These are phyloP conservation scores for Vigna radiata DNA, from an alignment of 306 rosid species.

Conservation along the genomic window DNA sequence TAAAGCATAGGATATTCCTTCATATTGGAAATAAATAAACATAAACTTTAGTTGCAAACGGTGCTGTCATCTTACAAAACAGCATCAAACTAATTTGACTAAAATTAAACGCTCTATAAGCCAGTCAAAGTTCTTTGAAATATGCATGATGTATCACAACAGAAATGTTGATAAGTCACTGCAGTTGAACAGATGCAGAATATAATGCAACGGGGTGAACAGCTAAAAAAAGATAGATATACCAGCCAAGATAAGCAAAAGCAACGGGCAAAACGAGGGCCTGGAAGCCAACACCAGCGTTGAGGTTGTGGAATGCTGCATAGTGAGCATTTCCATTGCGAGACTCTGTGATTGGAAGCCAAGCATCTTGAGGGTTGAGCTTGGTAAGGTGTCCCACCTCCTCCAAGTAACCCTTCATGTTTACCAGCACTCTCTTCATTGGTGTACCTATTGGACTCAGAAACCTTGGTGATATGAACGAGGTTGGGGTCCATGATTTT, in stretches of 20 bases:
- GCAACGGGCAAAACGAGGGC: conserved; percentile 95
- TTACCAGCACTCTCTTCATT: conserved; percentile 89
- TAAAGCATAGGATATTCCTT: conserved; percentile 21
- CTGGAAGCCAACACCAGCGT: conserved; percentile 97
- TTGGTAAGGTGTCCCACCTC: conserved; percentile 96
- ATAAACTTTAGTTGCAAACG: background rate
- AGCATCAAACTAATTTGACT: background rate
- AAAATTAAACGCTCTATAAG: background rate
- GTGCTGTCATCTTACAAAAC: conserved; percentile 12
- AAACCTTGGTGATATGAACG: conserved; percentile 96
- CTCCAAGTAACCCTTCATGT: conserved; percentile 97
- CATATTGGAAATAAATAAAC: conserved; percentile 5
- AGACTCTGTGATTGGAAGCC: conserved; percentile 99
- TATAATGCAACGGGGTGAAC: background rate
- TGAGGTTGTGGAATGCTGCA: conserved; percentile 97
- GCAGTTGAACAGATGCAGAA: too few relatives aligned
- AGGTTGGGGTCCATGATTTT: conserved; percentile 95
- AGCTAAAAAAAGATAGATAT: conserved; percentile 24
- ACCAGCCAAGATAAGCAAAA: conserved; percentile 97
- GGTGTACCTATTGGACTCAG: conserved; percentile 97
- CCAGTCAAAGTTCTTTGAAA: background rate
- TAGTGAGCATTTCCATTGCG: conserved; percentile 98
- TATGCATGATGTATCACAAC: too few relatives aligned
- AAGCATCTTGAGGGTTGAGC: conserved; percentile 97
- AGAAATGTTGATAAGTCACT: too few relatives aligned